Base-by-base conservation (phyloP, 306 rosid genomes). In the Purshia tridentata region DNA sequence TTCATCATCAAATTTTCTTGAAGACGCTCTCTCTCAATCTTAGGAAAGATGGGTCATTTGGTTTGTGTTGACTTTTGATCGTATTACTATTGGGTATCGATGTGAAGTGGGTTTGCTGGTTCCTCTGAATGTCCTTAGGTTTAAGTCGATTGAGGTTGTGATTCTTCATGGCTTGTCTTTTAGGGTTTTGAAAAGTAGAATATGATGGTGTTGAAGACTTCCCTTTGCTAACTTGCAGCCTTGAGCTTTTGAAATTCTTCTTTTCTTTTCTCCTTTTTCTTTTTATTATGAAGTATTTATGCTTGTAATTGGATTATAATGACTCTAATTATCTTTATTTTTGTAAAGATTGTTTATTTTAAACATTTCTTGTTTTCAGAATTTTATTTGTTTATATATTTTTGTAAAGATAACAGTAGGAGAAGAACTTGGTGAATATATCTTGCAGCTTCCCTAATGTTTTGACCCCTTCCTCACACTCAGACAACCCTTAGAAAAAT, bases 41-140 rank as follows among this genome's bases (percentile, higher is more conserved):
- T 19, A 13, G 7, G 51, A 52, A 41, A 51, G 10, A 19, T 48
- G 7, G 47, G 2, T 37, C 42, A 15, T 48, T 54, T 56, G 23
- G 62, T 52, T 46, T 8, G 54, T 48, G 71, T 51, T 35, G 68
- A 55, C 75, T 75, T 63, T 65, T 19, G 1, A 48, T 57, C 45
- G 37, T 56, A 55, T 67, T 11, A n/a, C 2, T 40, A 14, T 29
- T 65, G n/a, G 35, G 8, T 39, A 11, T 20, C 20, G 47, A 51
- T 12, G 6, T 72, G 41, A 16, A 63, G 65, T 76, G 41, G 76
- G 83, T 76, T 64, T 66, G 58, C 70, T 72, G 73, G 60, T 70
- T 70, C 65, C 52, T 50, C 67, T 69, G 67, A 35, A 55, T 72
- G 7, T 9, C 48, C 18, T 48, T 60, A 8, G 74, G 50, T 35